Percentiles rank a stretch among this genome's conserved stretches.
Conservation (phyloP, 257 asterid species). For the Petunia axillaris region DNA sequence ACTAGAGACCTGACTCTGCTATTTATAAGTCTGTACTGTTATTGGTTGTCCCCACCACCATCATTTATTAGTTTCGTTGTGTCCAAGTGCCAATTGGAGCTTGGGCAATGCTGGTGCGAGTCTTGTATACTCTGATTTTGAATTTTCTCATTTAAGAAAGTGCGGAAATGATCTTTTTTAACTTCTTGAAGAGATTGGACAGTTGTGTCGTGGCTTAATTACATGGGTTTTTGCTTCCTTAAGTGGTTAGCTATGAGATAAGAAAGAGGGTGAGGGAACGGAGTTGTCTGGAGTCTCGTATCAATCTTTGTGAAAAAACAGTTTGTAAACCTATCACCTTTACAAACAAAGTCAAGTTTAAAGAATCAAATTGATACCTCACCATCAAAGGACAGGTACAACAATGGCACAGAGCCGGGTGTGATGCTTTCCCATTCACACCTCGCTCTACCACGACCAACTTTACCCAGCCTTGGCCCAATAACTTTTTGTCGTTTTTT, state of each 20-base stretch:
- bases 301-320: neutral
- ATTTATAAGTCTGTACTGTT: neutral
- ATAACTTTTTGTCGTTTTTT: neutral
- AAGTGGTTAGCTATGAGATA: neutral
- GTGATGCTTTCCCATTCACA: neutral
- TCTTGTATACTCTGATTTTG: neutral
- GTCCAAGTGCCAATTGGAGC: neutral
- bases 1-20: neutral
- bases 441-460: neutral
- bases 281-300: neutral
- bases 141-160: slow-evolving; percentile 18
- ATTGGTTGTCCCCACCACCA: neutral
- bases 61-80: slow-evolving; percentile 1
- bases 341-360: neutral
- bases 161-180: neutral
- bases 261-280: neutral
- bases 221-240: neutral
- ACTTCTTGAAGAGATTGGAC: neutral
- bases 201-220: slow-evolving; percentile 1
- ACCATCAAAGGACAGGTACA: neutral
- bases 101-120: neutral
- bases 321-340: neutral
- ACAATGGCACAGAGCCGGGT: neutral
- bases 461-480: neutral
- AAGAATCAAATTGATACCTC: neutral